Evolutionary conservation across 2,329 filamentous ascomycete species (phyloP).

Genomic region (Stemphylium lycopersici): DNA sequence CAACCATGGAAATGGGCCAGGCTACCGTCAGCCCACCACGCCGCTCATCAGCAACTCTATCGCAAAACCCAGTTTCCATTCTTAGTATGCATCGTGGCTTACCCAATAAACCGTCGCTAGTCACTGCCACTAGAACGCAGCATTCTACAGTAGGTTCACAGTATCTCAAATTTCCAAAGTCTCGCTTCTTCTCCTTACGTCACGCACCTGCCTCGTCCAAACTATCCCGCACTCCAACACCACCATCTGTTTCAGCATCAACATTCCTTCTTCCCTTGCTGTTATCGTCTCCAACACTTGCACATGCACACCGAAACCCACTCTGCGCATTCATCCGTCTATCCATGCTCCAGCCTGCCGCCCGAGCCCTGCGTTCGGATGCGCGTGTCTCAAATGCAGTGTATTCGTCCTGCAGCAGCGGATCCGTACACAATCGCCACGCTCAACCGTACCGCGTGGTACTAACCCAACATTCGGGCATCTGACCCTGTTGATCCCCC

Average conservation of each 20-base stretch:
- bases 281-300: neutral
- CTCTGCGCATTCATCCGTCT: neutral
- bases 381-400: constrained; percentile 3
- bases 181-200: neutral
- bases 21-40: neutral
- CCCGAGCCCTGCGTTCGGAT: neutral
- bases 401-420: constrained; percentile 2
- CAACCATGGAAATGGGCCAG: neutral
- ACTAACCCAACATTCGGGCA: constrained; percentile 1
- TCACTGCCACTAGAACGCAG: neutral
- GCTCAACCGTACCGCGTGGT: constrained; percentile 8
- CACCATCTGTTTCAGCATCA: constrained; percentile 4
- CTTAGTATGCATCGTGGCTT: neutral
- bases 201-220: neutral
- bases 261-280: constrained; percentile 1
- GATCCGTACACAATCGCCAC: constrained; percentile 4
- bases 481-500: constrained; percentile 5
- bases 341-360: constrained; percentile 1
- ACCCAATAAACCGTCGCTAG: neutral
- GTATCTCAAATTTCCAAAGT: neutral
- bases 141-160: neutral
- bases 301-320: neutral
- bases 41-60: neutral
- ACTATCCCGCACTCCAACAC: constrained; percentile 2
- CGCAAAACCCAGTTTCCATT: neutral